Conservation (phyloP, 1,284 basidiomycete species). For the Irpex sp. region DNA sequence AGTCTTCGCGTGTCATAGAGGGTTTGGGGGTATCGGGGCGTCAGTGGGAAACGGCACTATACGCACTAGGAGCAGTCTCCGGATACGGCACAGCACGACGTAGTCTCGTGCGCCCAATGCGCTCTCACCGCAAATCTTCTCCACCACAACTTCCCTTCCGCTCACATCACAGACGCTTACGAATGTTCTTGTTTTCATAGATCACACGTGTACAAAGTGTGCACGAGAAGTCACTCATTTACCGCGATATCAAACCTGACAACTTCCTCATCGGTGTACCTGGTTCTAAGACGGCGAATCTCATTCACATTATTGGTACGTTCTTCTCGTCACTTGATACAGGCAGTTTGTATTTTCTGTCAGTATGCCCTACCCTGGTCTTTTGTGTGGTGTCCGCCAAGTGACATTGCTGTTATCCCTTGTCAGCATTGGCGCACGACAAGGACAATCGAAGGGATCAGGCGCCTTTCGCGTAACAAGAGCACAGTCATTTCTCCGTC, state of each 20-base stretch:
- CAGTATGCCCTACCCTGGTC: neutral
- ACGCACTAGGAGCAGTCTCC: neutral
- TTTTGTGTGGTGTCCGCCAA: neutral
- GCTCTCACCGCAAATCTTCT: neutral
- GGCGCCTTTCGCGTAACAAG: neutral
- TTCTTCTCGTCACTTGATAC: constrained; percentile 34
- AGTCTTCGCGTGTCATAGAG: constrained; percentile 2
- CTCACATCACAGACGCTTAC: neutral
- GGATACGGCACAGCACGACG: neutral
- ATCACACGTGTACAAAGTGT: constrained; percentile 90
- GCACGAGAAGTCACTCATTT: constrained; percentile 96
- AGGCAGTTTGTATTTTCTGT: neutral
- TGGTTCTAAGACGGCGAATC: constrained; percentile 80
- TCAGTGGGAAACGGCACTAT: neutral
- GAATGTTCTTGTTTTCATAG: constrained; percentile 35
- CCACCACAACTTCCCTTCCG: neutral
- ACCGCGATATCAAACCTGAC: constrained; percentile 97
- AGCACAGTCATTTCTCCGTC: neutral
- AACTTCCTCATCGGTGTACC: constrained; percentile 94
- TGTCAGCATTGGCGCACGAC: neutral
- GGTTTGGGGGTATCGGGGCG: neutral
- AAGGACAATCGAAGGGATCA: neutral
- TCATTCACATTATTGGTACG: neutral
- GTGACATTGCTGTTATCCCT: neutral
- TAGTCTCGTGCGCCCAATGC: neutral